Evolutionary conservation across 2,329 filamentous ascomycete species (phyloP), one percentile per base, ranked within the genome.

Genomic region (Byssothecium circinans): DNA sequence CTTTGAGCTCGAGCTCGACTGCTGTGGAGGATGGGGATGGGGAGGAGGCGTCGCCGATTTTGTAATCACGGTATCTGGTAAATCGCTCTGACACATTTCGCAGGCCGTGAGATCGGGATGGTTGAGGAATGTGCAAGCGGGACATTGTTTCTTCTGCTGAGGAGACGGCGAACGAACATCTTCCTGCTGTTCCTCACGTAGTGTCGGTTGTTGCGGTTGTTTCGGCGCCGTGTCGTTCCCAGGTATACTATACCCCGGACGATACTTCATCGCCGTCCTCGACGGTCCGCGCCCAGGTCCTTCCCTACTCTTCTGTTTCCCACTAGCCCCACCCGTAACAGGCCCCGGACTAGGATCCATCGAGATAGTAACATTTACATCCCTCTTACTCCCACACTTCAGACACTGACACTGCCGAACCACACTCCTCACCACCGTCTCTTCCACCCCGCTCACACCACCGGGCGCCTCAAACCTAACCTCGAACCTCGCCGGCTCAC

Each of bases 71-170:
- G 61, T 61, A 0, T 53, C 56, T 15, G 65, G 64, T 0, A 70
- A 52, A 2, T 59, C 42, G 11, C 58, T 62, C 22, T 61, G 56
- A 47, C 67, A 70, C 56, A 70, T 68, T 30, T 70, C 67, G 41
- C 67, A 70, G 3, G 45, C 45, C 14, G 53, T 60, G 20, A 70
- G 56, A 2, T 61, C 64, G 1, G 58, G 50, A 15, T 69, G 60
- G 41, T 70, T 70, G 14, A 70, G 48, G 47, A 70, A 70, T 7
- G 67, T 70, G 48, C 67, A 70, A 27, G 64, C 60, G 1, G 56
- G 56, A 29, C 67, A 69, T 43, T 68, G 66, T 33, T 68, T 70
- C 48, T 67, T 67, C 39, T 57, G 49, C 8, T 58, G 54, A 25
- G 63, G 62, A 22, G 64, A 56, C 3, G 60, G 40, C n/a, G 61